Conservation (phyloP, 306 rosid species). For the Vachellia collinsii region DNA sequence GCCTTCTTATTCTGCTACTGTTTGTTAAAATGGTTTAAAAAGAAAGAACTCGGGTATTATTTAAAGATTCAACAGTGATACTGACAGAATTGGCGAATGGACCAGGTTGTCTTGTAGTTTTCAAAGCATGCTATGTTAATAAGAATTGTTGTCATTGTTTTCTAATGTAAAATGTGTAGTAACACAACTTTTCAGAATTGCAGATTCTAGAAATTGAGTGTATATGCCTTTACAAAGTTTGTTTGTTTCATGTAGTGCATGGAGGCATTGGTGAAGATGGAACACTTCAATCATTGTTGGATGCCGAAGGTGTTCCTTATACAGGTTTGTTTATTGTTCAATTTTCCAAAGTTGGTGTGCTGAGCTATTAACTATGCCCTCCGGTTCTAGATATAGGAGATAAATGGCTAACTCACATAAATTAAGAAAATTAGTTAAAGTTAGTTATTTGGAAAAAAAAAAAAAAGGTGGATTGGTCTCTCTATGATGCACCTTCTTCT, state of each 20-base stretch:
- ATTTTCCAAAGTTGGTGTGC: slow-evolving; percentile 10
- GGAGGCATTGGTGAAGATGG: slow-evolving; percentile 99
- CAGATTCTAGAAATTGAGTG: slow-evolving; percentile 25
- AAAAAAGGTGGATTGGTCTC: not conserved
- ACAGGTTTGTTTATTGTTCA: slow-evolving; percentile 62
- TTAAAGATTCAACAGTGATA: slow-evolving; percentile 27
- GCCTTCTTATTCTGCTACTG: not conserved
- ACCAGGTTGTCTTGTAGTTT: not conserved
- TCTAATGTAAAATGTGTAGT: slow-evolving; percentile 8
- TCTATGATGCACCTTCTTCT: not conserved
- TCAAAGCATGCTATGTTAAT: not conserved
- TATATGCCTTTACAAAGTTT: slow-evolving; percentile 27
- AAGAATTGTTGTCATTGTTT: slow-evolving; percentile 21
- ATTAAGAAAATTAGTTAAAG: not conserved
- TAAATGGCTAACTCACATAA: not conserved
- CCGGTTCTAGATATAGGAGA: not conserved
- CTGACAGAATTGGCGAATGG: not conserved
- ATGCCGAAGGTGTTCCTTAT: slow-evolving; percentile 81
- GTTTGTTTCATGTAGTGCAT: slow-evolving; percentile 65
- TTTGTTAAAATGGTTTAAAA: not conserved
- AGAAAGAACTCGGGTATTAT: slow-evolving; percentile 5
- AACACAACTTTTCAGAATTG: slow-evolving; percentile 12
- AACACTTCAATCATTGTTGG: slow-evolving; percentile 83
- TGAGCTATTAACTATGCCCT: not conserved
- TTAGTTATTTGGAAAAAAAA: not conserved